These are phyloP conservation scores for Mantamonas sphyraenae DNA, from an alignment of 78 protist species.

Conservation along the genomic window DNA sequence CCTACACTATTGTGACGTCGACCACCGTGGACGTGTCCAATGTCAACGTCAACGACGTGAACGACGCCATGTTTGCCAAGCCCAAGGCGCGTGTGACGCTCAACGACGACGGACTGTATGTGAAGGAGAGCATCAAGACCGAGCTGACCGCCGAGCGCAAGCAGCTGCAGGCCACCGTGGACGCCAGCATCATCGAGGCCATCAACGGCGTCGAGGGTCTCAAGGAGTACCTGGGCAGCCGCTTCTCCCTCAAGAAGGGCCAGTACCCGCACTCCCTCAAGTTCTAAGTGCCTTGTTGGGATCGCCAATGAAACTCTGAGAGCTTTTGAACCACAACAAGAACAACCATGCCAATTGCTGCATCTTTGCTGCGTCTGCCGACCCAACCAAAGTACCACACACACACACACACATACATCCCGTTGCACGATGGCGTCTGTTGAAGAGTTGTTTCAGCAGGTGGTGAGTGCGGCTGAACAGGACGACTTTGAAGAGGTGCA, in stretches of 20 bases:
- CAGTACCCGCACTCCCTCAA: conserved; percentile 77
- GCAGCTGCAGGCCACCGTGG: conserved; percentile 32
- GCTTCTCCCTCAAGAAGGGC: conserved; percentile 68
- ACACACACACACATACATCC: too few species aligned
- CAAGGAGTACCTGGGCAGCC: conserved; percentile 69
- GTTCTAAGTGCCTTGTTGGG: conserved; percentile 54
- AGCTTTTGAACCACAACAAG: too few species aligned
- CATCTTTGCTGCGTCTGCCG: too few species aligned
- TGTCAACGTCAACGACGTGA: conserved; percentile 41
- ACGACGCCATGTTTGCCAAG: conserved; percentile 33
- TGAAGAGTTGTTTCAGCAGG: too few species aligned
- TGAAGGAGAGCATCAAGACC: conserved; percentile 57
- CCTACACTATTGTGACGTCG: conserved; percentile 94
- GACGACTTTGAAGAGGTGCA: too few species aligned
- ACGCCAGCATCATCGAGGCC: conserved; percentile 56
- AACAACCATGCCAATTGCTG: too few species aligned
- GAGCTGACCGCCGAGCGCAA: background rate
- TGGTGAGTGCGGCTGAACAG: too few species aligned
- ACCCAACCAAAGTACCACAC: too few species aligned
- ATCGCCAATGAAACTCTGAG: too few species aligned
- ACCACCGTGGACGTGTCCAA: conserved; percentile 76
- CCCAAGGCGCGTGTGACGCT: conserved; percentile 22
- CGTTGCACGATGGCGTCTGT: too few species aligned
- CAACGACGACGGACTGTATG: conserved; percentile 64
- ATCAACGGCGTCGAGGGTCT: conserved; percentile 56